Evolutionary conservation across 441 rosid genomes (phyloP).

Genomic region (Corymbia calophylla): DNA sequence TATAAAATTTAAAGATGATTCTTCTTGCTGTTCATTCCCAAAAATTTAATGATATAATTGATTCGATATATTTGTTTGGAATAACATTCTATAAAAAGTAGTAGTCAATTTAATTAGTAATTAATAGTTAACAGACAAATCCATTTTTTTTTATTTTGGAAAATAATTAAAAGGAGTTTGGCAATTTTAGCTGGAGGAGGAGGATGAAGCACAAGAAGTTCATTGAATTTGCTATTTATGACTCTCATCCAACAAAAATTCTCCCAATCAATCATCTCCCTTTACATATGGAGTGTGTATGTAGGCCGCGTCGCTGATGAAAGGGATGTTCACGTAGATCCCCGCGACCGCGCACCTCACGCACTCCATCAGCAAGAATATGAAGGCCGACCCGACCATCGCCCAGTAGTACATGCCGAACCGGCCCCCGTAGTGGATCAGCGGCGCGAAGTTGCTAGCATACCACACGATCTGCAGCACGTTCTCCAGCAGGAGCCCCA

Average conservation of each 20-base stretch:
- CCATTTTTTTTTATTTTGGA: neutral
- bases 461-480: slow-evolving; percentile 57
- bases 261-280: neutral
- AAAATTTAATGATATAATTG: too few relatives aligned
- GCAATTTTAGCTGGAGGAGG: neutral
- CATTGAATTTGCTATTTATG: neutral
- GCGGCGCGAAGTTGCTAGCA: slow-evolving; percentile 58
- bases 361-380: slow-evolving; percentile 36
- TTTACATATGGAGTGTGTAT: neutral
- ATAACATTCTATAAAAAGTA: too few relatives aligned
- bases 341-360: slow-evolving; percentile 31
- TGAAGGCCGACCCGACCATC: slow-evolving; percentile 36
- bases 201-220: neutral
- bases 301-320: neutral
- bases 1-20: too few relatives aligned
- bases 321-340: neutral
- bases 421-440: slow-evolving; percentile 61
- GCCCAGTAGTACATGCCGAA: slow-evolving; percentile 69
- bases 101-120: too few relatives aligned
- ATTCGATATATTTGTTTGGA: too few relatives aligned
- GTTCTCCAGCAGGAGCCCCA: slow-evolving; percentile 79
- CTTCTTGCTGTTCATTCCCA: too few relatives aligned
- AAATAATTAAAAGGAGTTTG: neutral
- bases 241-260: neutral
- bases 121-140: too few relatives aligned